A percentile compares a stretch with the other conserved stretches of the same genome.
Conservation (phyloP, 2,329 filamentous ascomycete species). For the Byssothecium circinans region DNA sequence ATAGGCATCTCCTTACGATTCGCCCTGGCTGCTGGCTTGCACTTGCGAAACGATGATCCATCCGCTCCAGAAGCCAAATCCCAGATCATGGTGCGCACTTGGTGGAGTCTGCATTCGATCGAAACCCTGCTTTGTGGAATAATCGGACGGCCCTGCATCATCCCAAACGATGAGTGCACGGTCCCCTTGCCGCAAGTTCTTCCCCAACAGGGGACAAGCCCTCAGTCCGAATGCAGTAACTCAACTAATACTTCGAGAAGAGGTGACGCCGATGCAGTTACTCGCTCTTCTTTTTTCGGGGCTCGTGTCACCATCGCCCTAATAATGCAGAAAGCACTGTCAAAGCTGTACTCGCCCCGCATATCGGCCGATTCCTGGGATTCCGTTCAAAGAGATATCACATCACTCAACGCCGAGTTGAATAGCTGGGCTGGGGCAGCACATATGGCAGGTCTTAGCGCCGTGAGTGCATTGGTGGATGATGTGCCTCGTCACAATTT, state of each 20-base stretch:
- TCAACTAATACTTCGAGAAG: conserved; percentile 1
- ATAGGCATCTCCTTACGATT: conserved; percentile 41
- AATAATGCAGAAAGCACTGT: conserved; percentile 19
- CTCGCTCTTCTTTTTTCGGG: conserved; percentile 5
- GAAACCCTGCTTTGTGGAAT: conserved; percentile 39
- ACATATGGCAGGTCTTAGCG: conserved; percentile 20
- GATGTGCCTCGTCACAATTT: conserved; percentile 15
- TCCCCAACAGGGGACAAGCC: conserved; percentile 8
- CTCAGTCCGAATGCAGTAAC: background rate
- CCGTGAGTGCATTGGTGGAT: background rate
- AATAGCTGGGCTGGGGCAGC: conserved; percentile 28
- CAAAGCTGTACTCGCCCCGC: conserved; percentile 36
- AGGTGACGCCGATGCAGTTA: conserved; percentile 4
- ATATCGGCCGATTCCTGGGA: conserved; percentile 39
- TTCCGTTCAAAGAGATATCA: conserved; percentile 30
- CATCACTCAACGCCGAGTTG: conserved; percentile 27
- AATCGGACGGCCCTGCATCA: conserved; percentile 39
- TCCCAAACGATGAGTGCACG: conserved; percentile 34
- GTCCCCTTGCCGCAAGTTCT: conserved; percentile 27
- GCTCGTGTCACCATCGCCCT: conserved; percentile 15
- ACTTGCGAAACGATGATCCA: conserved; percentile 36
- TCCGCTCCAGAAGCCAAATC: conserved; percentile 19
- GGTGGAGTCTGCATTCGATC: conserved; percentile 43
- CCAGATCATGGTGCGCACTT: conserved; percentile 37
- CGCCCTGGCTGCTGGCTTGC: conserved; percentile 40